phyloP scores from a whole-genome alignment of 31 red algal species.

The Porphyra umbilicalis region DNA sequence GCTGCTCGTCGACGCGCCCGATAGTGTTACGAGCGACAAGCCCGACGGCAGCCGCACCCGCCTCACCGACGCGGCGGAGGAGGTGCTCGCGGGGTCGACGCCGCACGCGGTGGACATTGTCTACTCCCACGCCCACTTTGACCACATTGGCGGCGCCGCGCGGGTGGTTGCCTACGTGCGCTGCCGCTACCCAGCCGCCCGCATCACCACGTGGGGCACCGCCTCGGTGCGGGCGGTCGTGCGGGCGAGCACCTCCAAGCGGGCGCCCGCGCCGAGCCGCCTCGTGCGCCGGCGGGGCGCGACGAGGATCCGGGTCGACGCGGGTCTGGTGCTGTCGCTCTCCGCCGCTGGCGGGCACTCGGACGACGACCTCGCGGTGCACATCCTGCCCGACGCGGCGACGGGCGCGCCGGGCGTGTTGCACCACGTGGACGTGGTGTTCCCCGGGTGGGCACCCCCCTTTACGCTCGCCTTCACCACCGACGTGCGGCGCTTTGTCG shows the following conservation, averaged over 20 bases:
- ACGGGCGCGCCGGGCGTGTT: slow-evolving; percentile 23
- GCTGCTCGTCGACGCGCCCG: slow-evolving; percentile 26
- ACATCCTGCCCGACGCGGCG: too few relatives aligned
- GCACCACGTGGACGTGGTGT: slow-evolving; percentile 46
- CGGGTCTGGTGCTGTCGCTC: slow-evolving; percentile 16
- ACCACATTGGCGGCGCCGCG: slow-evolving; percentile 52
- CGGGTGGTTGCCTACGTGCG: slow-evolving; percentile 17
- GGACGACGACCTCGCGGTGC: slow-evolving; percentile 16
- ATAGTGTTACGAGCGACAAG: slow-evolving; percentile 1
- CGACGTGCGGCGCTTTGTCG: slow-evolving; percentile 15
- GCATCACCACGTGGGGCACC: slow-evolving; percentile 27
- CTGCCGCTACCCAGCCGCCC: slow-evolving; percentile 8
- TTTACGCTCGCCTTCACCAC: slow-evolving; percentile 28
- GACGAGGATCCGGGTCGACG: slow-evolving; percentile 7
- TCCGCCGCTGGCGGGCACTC: slow-evolving; percentile 32
- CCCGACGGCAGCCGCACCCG: slow-evolving; percentile 14
- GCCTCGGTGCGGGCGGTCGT: slow-evolving; percentile 1
- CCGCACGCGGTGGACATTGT: slow-evolving; percentile 32
- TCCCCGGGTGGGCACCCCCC: slow-evolving; percentile 38
- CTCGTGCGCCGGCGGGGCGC: slow-evolving; percentile 12
- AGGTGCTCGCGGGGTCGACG: slow-evolving; percentile 3
- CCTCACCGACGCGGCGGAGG: slow-evolving; percentile 19
- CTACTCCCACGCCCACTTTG: slow-evolving; percentile 51
- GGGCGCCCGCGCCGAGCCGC: slow-evolving; percentile 19
- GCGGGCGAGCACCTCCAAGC: not conserved